phyloP scores from a whole-genome alignment of 225 moss, liverwort and hornwort genomes.

The Physcomitrium patens region DNA sequence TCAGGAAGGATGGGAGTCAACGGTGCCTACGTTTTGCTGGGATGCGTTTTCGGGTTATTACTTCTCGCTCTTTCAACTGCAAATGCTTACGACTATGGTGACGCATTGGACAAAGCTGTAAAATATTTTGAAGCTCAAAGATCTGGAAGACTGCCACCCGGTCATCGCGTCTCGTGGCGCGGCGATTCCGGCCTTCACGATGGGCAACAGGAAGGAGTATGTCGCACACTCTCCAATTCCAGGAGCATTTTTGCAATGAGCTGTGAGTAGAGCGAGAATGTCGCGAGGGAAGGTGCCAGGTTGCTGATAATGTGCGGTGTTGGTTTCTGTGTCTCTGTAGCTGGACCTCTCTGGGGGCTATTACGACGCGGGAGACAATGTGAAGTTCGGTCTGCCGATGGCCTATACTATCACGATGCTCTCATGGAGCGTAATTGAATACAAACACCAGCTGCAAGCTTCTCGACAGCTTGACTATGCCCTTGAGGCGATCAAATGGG shows the following conservation, averaged over 20 bases:
- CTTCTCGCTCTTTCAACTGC: too few species aligned
- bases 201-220: conserved; percentile 43
- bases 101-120: conserved; percentile 45
- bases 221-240: not conserved
- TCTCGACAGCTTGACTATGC: conserved; percentile 48
- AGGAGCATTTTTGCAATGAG: not conserved
- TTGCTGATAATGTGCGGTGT: not conserved
- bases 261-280: too few species aligned
- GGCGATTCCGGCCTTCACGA: conserved; percentile 52
- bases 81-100: conserved; percentile 28
- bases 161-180: conserved; percentile 52
- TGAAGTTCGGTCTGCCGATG: conserved; percentile 66
- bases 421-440: conserved; percentile 59
- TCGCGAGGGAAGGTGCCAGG: too few species aligned
- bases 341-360: conserved; percentile 60
- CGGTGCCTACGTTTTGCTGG: too few species aligned
- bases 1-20: too few species aligned
- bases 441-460: conserved; percentile 30
- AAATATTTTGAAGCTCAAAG: conserved; percentile 60
- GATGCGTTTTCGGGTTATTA: too few species aligned
- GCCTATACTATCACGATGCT: conserved; percentile 67
- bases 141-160: conserved; percentile 43
- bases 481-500: conserved; percentile 60
- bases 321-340: conserved; percentile 22
- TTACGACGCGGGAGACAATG: conserved; percentile 72